Evolutionary conservation across 768 basidiomycete species (phyloP).

Genomic region (Coprinopsis sp.): DNA sequence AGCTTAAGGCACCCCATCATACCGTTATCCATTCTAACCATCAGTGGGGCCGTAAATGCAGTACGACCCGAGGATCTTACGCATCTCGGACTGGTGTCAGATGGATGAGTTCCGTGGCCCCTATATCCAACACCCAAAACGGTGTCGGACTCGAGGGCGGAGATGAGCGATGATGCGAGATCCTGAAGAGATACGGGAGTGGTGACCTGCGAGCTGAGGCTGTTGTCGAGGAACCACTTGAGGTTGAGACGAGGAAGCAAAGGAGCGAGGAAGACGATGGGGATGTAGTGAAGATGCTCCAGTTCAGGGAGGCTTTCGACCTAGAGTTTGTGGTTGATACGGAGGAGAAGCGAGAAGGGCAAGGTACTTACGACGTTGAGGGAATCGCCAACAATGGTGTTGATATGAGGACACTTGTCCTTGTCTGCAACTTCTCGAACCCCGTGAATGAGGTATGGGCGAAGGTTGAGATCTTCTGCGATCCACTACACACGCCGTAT

Average conservation of each 20-base stretch:
- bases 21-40: too few species aligned
- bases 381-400: constrained; percentile 94
- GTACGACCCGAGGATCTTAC: too few species aligned
- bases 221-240: constrained; percentile 97
- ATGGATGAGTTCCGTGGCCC: too few species aligned
- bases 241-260: constrained; percentile 69
- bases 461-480: constrained; percentile 73
- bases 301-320: constrained; percentile 87
- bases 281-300: constrained; percentile 94
- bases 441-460: constrained; percentile 69
- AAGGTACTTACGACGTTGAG: constrained; percentile 67
- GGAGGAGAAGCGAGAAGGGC: constrained; percentile 2
- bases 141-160: constrained; percentile 92
- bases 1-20: too few species aligned
- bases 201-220: constrained; percentile 93
- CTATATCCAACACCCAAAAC: too few species aligned
- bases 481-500: constrained; percentile 69
- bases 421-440: constrained; percentile 81
- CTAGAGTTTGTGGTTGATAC: constrained; percentile 34
- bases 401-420: constrained; percentile 81
- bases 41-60: too few species aligned
- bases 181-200: too few species aligned
- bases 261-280: constrained; percentile 86
- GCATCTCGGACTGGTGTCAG: too few species aligned
- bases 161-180: constrained; percentile 90